Evolutionary conservation across 192 early-diverging fungal species (phyloP), one percentile per base, ranked within the genome.

Genomic region (Nowakowskiella sp.): DNA sequence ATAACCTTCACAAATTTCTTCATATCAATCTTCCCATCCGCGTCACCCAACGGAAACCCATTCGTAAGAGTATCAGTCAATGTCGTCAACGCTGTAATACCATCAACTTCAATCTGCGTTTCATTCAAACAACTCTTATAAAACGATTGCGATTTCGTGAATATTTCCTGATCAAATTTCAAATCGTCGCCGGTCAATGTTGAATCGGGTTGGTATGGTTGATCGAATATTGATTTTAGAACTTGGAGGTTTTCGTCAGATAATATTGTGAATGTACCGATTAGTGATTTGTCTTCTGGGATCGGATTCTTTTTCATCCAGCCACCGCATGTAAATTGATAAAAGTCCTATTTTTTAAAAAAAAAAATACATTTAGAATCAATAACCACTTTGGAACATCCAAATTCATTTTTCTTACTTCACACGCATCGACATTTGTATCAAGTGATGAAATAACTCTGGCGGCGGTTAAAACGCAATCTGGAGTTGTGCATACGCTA

Each of bases 51-150:
- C 1, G 27, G 6, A 31, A 55, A 44, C 0, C 46, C n/a, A 8
- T 60, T 2, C 5, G 53, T 53, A 5, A 58, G 3, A 5, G 61
- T 49, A 3, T 16, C 33, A 9, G 36, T 44, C 22, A 51, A 19
- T 31, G 44, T 58, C 7, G 30, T 13, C 19, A 52, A 9, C 8
- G 27, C 16, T 21, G 23, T 50, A 0, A 61, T 66, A 10, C 71
- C 69, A 2, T 70, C 47, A 27, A 52, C 31, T 21, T 66, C 44
- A 16, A 77, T 66, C 4, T 47, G 44, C 22, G 52, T 45, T 44
- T 70, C 71, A 24, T 77, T 60, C 63, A 76, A 67, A 39, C 81
- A 84, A 29, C 74, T 72, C 26, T 58, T 52, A 39, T 82, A 86
- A 6, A 81, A 65, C 2, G 64, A 25, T 50, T 84, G 69, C 9